Conservation (phyloP, 129 eudicot genomes). For the Deinandra increscens region DNA sequence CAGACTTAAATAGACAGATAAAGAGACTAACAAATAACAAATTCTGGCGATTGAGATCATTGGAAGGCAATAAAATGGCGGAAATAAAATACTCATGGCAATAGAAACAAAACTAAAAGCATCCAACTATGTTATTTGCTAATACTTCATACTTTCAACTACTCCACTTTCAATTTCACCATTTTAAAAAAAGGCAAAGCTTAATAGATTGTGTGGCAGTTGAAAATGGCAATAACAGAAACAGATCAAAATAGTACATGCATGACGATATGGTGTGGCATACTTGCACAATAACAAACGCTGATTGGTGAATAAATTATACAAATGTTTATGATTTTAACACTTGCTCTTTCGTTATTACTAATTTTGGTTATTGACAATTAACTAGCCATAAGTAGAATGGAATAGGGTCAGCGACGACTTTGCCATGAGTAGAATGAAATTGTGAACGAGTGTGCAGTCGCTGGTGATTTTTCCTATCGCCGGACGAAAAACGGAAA, state of each 20-base stretch:
- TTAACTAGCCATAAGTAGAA: no score
- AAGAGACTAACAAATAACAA: no score
- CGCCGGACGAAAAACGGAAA: no score
- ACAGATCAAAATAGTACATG: conserved; percentile 1
- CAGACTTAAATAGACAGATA: conserved; percentile 26
- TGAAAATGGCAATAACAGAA: conserved; percentile 24
- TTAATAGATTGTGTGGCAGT: conserved; percentile 27
- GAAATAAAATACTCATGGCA: background rate
- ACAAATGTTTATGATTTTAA: background rate
- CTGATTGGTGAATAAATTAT: background rate
- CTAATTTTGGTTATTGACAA: no score
- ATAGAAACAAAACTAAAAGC: conserved; percentile 13
- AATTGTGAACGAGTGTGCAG: no score
- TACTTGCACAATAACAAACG: background rate
- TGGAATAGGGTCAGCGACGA: no score
- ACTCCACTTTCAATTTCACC: conserved; percentile 27
- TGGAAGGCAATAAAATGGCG: conserved; percentile 13
- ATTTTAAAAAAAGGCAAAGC: conserved; percentile 20
- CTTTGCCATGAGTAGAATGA: no score
- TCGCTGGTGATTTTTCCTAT: no score
- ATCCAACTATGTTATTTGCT: background rate
- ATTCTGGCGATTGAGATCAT: conserved; percentile 17
- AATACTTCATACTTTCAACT: conserved; percentile 19
- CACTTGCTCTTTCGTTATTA: background rate
- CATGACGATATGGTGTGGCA: conserved; percentile 7